A percentile compares a stretch with the other conserved stretches of the same genome.
Evolutionary conservation across 1,284 basidiomycete species (phyloP).

Genomic region (Microbotryum saponariae): DNA sequence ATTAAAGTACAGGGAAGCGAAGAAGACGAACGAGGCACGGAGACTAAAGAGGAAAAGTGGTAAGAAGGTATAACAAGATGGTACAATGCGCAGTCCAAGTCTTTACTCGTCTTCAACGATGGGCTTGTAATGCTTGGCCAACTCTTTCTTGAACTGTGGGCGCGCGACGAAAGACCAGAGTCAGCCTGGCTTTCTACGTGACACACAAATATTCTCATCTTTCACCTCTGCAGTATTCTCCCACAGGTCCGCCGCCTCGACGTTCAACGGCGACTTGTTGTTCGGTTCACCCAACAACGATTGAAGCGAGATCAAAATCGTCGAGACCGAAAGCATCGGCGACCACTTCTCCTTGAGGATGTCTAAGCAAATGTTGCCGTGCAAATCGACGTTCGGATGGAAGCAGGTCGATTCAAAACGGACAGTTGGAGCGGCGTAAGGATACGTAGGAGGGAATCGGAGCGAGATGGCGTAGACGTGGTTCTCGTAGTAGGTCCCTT

Average conservation of each 20-base stretch:
- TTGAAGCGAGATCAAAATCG: slow-evolving; percentile 74
- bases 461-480: slow-evolving; percentile 71
- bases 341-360: slow-evolving; percentile 72
- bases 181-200: slow-evolving; percentile 41
- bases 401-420: slow-evolving; percentile 59
- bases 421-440: slow-evolving; percentile 68
- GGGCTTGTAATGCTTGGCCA: slow-evolving; percentile 64
- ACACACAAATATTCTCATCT: neutral
- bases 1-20: too few relatives aligned
- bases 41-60: too few relatives aligned
- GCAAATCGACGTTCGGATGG: slow-evolving; percentile 62
- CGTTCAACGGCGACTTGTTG: slow-evolving; percentile 75
- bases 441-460: slow-evolving; percentile 71
- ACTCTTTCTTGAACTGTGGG: slow-evolving; percentile 55
- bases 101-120: slow-evolving; percentile 50
- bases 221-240: slow-evolving; percentile 52
- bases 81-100: too few relatives aligned
- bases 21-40: too few relatives aligned
- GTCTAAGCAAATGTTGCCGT: slow-evolving; percentile 65
- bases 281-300: slow-evolving; percentile 80
- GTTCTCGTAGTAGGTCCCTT: slow-evolving; percentile 51
- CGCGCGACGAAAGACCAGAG: neutral
- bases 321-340: slow-evolving; percentile 79
- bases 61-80: too few relatives aligned
- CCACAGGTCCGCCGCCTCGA: slow-evolving; percentile 72